Base-by-base conservation (phyloP, 805 yeast species). In the Huiozyma sinensis region DNA sequence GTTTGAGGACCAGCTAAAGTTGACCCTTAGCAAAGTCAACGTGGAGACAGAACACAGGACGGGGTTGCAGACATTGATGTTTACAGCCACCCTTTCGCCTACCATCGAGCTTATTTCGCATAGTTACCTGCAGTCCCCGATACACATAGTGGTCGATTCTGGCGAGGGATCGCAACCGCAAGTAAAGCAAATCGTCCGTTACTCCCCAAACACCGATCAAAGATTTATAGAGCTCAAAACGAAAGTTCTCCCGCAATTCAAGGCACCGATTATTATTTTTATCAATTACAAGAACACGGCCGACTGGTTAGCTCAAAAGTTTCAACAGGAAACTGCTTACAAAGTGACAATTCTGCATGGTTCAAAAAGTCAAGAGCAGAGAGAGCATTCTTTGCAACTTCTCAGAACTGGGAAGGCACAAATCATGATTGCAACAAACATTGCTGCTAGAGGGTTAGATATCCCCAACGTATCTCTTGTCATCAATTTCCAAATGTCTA, bases 391-490 rank as follows among this genome's bases (percentile, higher is more conserved):
- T 0, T 70, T 90, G 12, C 64, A 67, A 7, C 69, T 76, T 32
- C 71, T 90, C 48, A 70, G 80, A 38, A 50, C 63, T 6, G 80
- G 83, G 1, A 63, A 66, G 27, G 73, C 73, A 0, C 80, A 78
- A 42, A 69, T 85, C 6, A 64, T 90, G 37, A 79, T 90, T 12
- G 97, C 97, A 3, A 92, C 97, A 0, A 96, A 90, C 60, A 87
- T 90, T 27, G 97, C 97, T 0, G 95, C 95, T 3, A 76, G 98
- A 66, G 98, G 98, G 59, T 76, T 90, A 38, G 97, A 92, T 62
- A 79, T 90, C n/a, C 81, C 87, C 1, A 74, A 84, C 52, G 95
- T 90, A 6, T 77, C 92, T 0, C 60, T 89, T 33, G 97, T 90
- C 7, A 62, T 92, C 17, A 92, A 90, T 60, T 89, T 73, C 57